Percentiles rank a stretch among this genome's conserved stretches.
These are phyloP conservation scores for Pythium aphanidermatum DNA, from an alignment of 352 stramenopile species.

Conservation along the genomic window DNA sequence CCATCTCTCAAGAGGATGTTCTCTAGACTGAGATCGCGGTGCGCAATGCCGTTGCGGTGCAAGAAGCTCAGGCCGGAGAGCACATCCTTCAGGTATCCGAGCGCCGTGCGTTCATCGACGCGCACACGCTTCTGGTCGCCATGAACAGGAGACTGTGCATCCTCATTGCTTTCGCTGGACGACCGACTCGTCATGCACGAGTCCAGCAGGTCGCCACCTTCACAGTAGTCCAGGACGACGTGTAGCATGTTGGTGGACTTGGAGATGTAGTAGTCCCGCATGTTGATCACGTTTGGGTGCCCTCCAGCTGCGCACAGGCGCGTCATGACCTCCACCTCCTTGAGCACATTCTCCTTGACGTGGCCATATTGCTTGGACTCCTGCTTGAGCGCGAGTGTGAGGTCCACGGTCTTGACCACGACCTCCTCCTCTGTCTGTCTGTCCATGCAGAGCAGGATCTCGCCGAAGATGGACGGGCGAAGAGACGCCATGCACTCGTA, in stretches of 20 bases:
- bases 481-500: constrained; percentile 45
- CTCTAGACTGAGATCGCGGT: constrained; percentile 96
- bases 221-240: constrained; percentile 76
- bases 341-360: constrained; percentile 66
- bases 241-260: constrained; percentile 40
- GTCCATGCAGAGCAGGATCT: constrained; percentile 63
- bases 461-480: constrained; percentile 56
- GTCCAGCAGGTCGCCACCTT: constrained; percentile 66
- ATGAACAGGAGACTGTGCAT: neutral
- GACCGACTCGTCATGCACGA: constrained; percentile 26
- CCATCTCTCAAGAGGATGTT: constrained; percentile 90
- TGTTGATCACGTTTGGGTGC: constrained; percentile 65
- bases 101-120: constrained; percentile 39
- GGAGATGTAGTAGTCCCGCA: constrained; percentile 64
- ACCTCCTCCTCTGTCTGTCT: constrained; percentile 44
- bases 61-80: constrained; percentile 56
- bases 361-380: constrained; percentile 37
- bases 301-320: constrained; percentile 44
- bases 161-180: constrained; percentile 1
- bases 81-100: constrained; percentile 64
- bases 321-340: constrained; percentile 61
- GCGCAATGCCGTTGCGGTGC: constrained; percentile 67
- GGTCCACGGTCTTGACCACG: constrained; percentile 66
- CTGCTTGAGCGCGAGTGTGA: constrained; percentile 46
- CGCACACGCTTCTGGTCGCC: constrained; percentile 7